Evolutionary conservation across 2,329 filamentous ascomycete species (phyloP).

Genomic region (Paraphaeosphaeria sporulosa): DNA sequence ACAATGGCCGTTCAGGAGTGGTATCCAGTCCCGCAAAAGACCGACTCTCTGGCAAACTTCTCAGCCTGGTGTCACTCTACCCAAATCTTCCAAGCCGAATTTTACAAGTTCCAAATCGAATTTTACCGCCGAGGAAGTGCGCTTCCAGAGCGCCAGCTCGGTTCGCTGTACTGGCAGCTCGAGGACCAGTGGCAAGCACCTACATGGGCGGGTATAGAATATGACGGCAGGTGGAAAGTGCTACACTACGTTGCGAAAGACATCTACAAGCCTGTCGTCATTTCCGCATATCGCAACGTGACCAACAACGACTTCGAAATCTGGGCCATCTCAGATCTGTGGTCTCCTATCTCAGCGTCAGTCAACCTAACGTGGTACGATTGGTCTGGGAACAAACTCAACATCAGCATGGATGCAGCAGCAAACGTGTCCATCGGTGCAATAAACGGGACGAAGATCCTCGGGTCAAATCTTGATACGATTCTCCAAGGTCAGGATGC

Average conservation of each 20-base stretch:
- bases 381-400: conserved; percentile 56
- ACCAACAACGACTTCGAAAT: conserved; percentile 60
- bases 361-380: conserved; percentile 62
- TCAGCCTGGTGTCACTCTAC: conserved; percentile 68
- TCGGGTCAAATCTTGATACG: conserved; percentile 49
- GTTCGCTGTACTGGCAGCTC: conserved; percentile 70
- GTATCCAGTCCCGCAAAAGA: conserved; percentile 64
- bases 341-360: conserved; percentile 57
- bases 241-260: conserved; percentile 66
- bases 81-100: conserved; percentile 70
- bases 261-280: conserved; percentile 65
- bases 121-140: conserved; percentile 69
- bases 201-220: conserved; percentile 70
- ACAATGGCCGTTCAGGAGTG: conserved; percentile 63
- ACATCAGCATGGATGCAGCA: conserved; percentile 45
- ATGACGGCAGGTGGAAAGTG: conserved; percentile 69
- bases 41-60: conserved; percentile 64
- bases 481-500: conserved; percentile 42
- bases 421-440: conserved; percentile 56
- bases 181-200: conserved; percentile 72
- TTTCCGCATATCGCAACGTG: conserved; percentile 64
- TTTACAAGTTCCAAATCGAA: conserved; percentile 66
- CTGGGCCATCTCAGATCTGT: conserved; percentile 66
- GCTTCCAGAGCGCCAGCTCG: conserved; percentile 64
- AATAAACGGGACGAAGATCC: conserved; percentile 61